Percentiles rank a stretch among this genome's conserved stretches.
phyloP scores from a whole-genome alignment of 345 rosid genomes.

The Murraya koenigii region DNA sequence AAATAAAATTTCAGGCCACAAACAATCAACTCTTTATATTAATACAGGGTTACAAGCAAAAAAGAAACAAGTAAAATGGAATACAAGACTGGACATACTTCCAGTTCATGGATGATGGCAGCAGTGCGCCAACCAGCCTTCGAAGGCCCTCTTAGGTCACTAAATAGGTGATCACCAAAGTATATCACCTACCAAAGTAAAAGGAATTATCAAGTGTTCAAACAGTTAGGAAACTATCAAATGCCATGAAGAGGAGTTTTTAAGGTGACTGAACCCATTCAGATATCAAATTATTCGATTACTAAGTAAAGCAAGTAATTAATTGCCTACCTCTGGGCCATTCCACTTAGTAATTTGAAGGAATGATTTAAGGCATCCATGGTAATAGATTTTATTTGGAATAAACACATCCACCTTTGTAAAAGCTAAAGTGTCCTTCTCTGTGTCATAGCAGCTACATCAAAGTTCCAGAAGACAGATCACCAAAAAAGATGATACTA shows the following conservation, averaged over 20 bases:
- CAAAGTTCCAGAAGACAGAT: conserved; percentile 21
- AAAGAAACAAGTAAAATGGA: conserved; percentile 2
- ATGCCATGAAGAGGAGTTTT: not conserved
- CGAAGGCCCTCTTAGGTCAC: conserved; percentile 94
- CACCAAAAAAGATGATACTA: not conserved
- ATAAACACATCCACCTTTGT: conserved; percentile 78
- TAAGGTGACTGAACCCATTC: conserved; percentile 5
- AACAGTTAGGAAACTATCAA: not conserved
- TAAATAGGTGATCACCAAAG: conserved; percentile 97
- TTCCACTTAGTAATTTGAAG: conserved; percentile 93
- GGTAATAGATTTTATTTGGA: conserved; percentile 78
- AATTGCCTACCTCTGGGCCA: conserved; percentile 84
- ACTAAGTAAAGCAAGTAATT: conserved; percentile 13
- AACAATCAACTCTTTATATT: not conserved
- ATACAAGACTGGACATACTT: conserved; percentile 42
- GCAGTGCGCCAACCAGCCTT: conserved; percentile 99
- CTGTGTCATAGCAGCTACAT: conserved; percentile 79
- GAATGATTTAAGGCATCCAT: conserved; percentile 86
- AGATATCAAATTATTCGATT: not conserved
- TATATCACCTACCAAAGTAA: conserved; percentile 68
- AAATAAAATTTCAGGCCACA: not conserved
- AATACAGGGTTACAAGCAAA: not conserved
- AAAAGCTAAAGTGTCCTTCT: conserved; percentile 83
- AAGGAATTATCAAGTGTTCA: conserved; percentile 3
- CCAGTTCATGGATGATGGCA: conserved; percentile 94